Percentiles rank a stretch among this genome's conserved stretches.
phyloP scores from a whole-genome alignment of 2,329 filamentous ascomycete genomes.

The Venturia nashicola region DNA sequence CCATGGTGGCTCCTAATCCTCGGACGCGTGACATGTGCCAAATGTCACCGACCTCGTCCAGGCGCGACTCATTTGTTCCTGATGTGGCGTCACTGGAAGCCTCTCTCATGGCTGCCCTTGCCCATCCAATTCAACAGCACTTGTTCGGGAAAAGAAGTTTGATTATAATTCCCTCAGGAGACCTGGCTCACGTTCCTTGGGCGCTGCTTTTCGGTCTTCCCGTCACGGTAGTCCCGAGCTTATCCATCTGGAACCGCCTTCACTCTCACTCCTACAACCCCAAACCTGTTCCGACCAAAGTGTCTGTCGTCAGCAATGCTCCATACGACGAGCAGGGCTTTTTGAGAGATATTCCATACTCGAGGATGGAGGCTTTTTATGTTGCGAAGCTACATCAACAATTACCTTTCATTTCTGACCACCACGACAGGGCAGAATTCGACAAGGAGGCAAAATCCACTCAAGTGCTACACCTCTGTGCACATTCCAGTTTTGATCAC shows the following conservation, averaged over 20 bases:
- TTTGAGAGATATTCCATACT: slow-evolving; percentile 12
- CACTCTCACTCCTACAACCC: not conserved
- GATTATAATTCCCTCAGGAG: slow-evolving; percentile 12
- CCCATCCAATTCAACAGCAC: not conserved
- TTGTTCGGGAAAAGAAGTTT: not conserved
- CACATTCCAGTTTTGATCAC: slow-evolving; percentile 11
- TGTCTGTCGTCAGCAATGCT: slow-evolving; percentile 11
- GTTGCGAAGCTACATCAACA: slow-evolving; percentile 9
- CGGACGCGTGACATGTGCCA: not conserved
- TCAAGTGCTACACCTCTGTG: slow-evolving; percentile 12
- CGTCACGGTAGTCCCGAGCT: slow-evolving; percentile 11
- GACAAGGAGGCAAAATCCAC: slow-evolving; percentile 3
- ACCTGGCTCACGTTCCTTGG: slow-evolving; percentile 13
- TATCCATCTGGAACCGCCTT: slow-evolving; percentile 12
- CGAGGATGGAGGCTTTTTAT: slow-evolving; percentile 12
- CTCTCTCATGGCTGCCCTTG: not conserved
- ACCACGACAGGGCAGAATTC: slow-evolving; percentile 9
- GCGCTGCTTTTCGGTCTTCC: slow-evolving; percentile 11
- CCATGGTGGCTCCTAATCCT: not conserved
- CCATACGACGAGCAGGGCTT: slow-evolving; percentile 8
- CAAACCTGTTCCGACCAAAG: not conserved
- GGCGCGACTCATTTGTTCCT: not conserved
- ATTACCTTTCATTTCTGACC: slow-evolving; percentile 10
- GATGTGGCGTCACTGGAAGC: not conserved
- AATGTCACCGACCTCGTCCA: not conserved